Base-by-base conservation (phyloP, 331 rosid genomes). In the Pyrus hybrid region DNA sequence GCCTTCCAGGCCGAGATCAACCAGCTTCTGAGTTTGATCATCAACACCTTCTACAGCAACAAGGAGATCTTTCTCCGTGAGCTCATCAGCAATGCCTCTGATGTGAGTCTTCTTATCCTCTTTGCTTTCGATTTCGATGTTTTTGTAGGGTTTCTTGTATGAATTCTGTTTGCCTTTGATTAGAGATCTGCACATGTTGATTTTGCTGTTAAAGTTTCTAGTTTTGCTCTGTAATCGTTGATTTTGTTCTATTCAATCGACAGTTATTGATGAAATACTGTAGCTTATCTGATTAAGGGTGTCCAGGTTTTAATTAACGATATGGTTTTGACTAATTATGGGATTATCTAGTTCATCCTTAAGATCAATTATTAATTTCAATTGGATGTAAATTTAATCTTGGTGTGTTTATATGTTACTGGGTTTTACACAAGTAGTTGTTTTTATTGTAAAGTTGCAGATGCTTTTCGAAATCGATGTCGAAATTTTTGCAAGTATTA, bases 1-100 rank as follows among this genome's bases (percentile, higher is more conserved):
- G 93, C 97, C 28, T 91, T 91, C 62, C 97, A 89, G 86, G 97
- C 96, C 23, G 97, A 91, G 89, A 91, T 91, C 86, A 91, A 91
- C 86, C 97, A 91, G 82, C 88, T 91, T 18, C 89, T 91, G 68
- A 91, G 96, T 75, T 86, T 91, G 25, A 89, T 91, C 78, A 91
- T 91, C 89, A 91, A 91, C 80, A 91, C 97, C 18, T 91, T 89
- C 85, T 89, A 91, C 91, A 86, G 89, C 83, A 91, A 91, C 82
- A 91, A 91, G 87, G 97, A 92, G 90, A 92, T 92, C 76, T 92
- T 92, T 60, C 96, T 92, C 37, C 97, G 96, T 30, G 93, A 92
- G 86, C 82, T 92, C 54, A 86, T 92, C 70, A 92, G 93, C 65
- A 92, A 92, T 73, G 85, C 96, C 14, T 92, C 97, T 2, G 96